These are phyloP conservation scores for Chamaenerion angustifolium DNA, from an alignment of 345 rosid species.

Conservation along the genomic window DNA sequence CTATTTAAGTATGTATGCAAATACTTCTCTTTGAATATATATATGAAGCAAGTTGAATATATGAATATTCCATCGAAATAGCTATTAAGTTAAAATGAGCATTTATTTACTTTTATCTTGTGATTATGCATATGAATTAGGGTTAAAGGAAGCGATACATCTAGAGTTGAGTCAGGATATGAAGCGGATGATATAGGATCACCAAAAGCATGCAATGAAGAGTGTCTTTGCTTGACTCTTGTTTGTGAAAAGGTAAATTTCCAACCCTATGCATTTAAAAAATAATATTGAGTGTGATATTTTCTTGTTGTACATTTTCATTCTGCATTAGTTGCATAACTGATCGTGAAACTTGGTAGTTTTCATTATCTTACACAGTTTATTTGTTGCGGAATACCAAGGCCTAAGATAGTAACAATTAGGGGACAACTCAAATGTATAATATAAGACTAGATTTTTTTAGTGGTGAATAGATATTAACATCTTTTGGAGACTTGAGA, in stretches of 20 bases:
- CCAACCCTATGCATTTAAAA: no score
- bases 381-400: neutral
- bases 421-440: no score
- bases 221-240: conserved; percentile 77
- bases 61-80: neutral
- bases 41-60: conserved; percentile 59
- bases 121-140: conserved; percentile 16
- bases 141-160: conserved; percentile 91
- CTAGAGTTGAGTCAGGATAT: conserved; percentile 97
- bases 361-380: neutral
- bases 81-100: neutral
- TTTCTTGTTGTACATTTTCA: no score
- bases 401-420: no score
- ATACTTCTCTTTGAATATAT: conserved; percentile 6
- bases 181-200: conserved; percentile 89
- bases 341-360: no score
- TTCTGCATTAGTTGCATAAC: no score
- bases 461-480: neutral
- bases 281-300: no score
- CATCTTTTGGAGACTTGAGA: no score
- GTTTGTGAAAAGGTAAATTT: conserved; percentile 85
- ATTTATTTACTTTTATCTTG: neutral
- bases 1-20: conserved; percentile 65
- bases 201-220: conserved; percentile 80
- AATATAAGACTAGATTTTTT: no score